phyloP scores from a whole-genome alignment of 1,284 basidiomycete genomes.

The Cryptococcus maquisensis region DNA sequence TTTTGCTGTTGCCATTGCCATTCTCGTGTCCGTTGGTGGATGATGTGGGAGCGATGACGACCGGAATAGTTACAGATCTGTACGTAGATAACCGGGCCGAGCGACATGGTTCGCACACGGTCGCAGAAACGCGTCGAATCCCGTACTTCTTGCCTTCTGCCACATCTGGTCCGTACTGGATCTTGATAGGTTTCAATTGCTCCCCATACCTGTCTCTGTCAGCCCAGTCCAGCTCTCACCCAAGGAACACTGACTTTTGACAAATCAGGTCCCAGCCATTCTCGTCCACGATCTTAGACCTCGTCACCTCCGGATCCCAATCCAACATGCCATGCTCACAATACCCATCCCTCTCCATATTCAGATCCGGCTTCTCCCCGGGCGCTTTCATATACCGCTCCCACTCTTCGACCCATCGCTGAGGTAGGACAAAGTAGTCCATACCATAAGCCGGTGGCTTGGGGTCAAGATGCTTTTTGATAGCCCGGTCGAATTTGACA shows the following conservation, averaged over 20 bases:
- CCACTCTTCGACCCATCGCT: constrained; percentile 23
- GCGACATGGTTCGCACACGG: constrained; percentile 18
- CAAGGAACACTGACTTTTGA: constrained; percentile 18
- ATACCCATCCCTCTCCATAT: constrained; percentile 8
- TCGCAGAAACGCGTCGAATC: constrained; percentile 1
- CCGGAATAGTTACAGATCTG: constrained; percentile 12
- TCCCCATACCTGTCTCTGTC: constrained; percentile 20
- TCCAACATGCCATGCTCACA: constrained; percentile 39
- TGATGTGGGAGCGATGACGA: constrained; percentile 7
- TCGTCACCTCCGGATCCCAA: constrained; percentile 31
- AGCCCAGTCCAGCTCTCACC: not conserved
- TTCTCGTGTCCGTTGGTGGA: not conserved
- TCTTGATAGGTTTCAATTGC: constrained; percentile 12
- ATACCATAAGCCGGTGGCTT: constrained; percentile 9
- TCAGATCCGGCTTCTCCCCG: constrained; percentile 7
- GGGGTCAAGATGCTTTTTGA: constrained; percentile 12
- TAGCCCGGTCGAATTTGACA: constrained; percentile 11
- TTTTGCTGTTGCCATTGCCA: too few species aligned
- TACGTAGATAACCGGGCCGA: constrained; percentile 14
- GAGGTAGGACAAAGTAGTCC: constrained; percentile 28
- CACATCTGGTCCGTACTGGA: constrained; percentile 11
- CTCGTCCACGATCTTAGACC: constrained; percentile 12
- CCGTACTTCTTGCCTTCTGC: constrained; percentile 7
- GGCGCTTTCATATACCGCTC: constrained; percentile 11
- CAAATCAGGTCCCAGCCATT: constrained; percentile 25